phyloP scores from a whole-genome alignment of 2,329 filamentous ascomycete species.

The Metarhizium sp. region DNA sequence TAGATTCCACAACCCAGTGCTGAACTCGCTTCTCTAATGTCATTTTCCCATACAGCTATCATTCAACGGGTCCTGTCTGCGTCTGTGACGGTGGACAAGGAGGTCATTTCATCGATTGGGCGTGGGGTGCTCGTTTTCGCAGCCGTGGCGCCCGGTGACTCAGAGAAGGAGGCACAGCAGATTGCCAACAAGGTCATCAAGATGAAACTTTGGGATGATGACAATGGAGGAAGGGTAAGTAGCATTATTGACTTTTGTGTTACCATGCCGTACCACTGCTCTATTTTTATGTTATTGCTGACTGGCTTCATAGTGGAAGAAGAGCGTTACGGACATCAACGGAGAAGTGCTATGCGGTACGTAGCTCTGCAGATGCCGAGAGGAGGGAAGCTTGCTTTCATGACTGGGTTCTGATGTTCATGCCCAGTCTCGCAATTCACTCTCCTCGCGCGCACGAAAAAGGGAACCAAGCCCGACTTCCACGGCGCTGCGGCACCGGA shows the following conservation, averaged over 20 bases:
- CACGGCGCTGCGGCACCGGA: conserved; percentile 75
- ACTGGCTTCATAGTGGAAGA: conserved; percentile 65
- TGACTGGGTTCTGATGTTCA: neutral
- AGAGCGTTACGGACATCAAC: conserved; percentile 74
- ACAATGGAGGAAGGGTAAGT: conserved; percentile 55
- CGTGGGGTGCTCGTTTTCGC: conserved; percentile 86
- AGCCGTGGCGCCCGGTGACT: conserved; percentile 83
- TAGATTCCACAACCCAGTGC: neutral
- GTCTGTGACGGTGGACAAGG: conserved; percentile 87
- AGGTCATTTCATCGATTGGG: conserved; percentile 83
- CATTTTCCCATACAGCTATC: conserved; percentile 51
- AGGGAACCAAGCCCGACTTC: conserved; percentile 92
- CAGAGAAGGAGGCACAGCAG: conserved; percentile 74
- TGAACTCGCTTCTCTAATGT: neutral
- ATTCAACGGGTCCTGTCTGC: conserved; percentile 90
- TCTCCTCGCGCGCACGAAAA: conserved; percentile 83
- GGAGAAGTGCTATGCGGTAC: conserved; percentile 92
- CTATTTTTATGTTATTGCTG: neutral
- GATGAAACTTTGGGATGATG: conserved; percentile 85
- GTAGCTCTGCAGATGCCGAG: conserved; percentile 5
- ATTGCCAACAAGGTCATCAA: conserved; percentile 82
- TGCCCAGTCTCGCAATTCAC: conserved; percentile 88
- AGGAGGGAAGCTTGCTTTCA: neutral
- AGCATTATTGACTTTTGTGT: neutral
- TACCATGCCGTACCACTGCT: neutral